Percentiles rank a stretch among this genome's conserved stretches.
These are phyloP conservation scores for Podila epicladia DNA, from an alignment of 192 early-diverging fungal genomes.

Conservation along the genomic window DNA sequence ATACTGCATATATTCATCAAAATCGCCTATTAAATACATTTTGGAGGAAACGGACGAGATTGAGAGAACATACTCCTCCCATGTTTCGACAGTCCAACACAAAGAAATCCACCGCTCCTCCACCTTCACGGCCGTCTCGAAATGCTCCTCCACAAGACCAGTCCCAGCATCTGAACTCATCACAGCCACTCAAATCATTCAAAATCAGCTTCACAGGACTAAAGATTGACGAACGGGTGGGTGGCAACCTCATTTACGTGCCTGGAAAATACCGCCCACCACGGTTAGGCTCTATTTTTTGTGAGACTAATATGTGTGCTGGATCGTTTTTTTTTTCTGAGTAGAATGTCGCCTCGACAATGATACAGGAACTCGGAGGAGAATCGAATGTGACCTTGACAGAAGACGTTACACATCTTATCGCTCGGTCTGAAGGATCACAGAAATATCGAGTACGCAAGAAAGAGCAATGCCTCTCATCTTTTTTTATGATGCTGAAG, in stretches of 20 bases:
- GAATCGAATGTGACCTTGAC: conserved; percentile 9
- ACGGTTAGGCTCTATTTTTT: background rate
- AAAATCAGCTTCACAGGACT: conserved; percentile 28
- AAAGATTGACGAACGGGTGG: conserved; percentile 13
- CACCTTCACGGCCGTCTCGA: background rate
- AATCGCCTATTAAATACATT: background rate
- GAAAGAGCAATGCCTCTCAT: background rate
- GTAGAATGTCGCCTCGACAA: conserved; percentile 13
- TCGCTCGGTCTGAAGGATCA: conserved; percentile 16
- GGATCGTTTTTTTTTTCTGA: background rate
- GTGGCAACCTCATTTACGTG: background rate
- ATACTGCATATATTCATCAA: background rate
- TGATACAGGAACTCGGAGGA: conserved; percentile 21
- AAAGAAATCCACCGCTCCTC: background rate
- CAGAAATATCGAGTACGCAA: conserved; percentile 27
- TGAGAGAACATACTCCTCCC: background rate
- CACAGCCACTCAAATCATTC: conserved; percentile 1
- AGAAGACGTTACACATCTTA: conserved; percentile 18
- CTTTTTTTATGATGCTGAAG: background rate
- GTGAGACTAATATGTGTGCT: no score
- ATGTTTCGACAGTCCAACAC: conserved; percentile 3
- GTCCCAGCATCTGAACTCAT: background rate
- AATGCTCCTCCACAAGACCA: background rate
- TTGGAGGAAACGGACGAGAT: background rate
- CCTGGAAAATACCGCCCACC: background rate